These are phyloP conservation scores for Cyclostephanos tholiformis DNA, from an alignment of 108 stramenopile species.

Conservation along the genomic window DNA sequence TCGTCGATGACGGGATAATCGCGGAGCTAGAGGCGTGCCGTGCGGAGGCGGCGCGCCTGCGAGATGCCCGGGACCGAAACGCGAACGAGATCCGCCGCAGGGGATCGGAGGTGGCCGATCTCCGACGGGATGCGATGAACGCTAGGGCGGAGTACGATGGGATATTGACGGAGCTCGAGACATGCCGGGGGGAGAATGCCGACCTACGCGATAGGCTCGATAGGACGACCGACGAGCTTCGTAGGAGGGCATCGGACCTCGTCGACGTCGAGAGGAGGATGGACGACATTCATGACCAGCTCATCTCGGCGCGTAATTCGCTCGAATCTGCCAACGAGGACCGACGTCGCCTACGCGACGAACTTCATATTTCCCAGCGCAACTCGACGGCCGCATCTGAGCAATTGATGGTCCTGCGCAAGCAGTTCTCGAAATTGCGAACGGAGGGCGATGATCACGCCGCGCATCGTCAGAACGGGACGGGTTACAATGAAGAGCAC, in stretches of 20 bases:
- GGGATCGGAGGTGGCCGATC: slow-evolving; percentile 28
- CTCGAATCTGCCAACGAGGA: slow-evolving; percentile 19
- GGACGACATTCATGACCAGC: slow-evolving; percentile 12
- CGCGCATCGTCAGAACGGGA: neutral
- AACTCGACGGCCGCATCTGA: slow-evolving; percentile 33
- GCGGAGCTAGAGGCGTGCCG: slow-evolving; percentile 22
- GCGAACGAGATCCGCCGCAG: slow-evolving; percentile 19
- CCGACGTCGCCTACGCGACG: slow-evolving; percentile 42
- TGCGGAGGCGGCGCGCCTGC: slow-evolving; percentile 18
- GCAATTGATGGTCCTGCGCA: slow-evolving; percentile 30
- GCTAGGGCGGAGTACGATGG: slow-evolving; percentile 14
- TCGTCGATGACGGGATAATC: slow-evolving; percentile 18
- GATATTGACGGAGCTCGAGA: slow-evolving; percentile 23
- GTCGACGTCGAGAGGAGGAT: slow-evolving; percentile 22
- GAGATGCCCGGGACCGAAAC: slow-evolving; percentile 3
- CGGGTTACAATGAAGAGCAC: neutral
- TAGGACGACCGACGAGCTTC: slow-evolving; percentile 10
- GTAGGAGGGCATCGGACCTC: slow-evolving; percentile 15
- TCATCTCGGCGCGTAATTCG: slow-evolving; percentile 17
- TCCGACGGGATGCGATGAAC: slow-evolving; percentile 28
- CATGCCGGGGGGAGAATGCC: slow-evolving; percentile 14
- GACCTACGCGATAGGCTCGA: slow-evolving; percentile 12
- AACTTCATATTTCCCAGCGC: slow-evolving; percentile 32
- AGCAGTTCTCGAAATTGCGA: slow-evolving; percentile 26
- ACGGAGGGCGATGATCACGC: neutral